Evolutionary conservation across 345 rosid species (phyloP).

Genomic region (Salix suchowensis): DNA sequence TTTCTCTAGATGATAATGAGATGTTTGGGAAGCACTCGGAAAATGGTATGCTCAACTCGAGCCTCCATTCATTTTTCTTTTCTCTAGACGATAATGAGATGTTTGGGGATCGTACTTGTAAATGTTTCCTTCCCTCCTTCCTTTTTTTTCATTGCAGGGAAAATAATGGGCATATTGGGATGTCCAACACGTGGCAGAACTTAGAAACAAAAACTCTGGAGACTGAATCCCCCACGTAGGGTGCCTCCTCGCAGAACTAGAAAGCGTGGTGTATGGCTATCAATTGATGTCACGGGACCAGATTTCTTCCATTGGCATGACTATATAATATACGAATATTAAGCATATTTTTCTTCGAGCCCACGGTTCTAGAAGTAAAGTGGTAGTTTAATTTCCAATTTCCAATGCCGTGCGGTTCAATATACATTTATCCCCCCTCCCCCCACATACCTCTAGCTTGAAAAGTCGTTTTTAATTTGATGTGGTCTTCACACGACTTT

Average conservation of each 20-base stretch:
- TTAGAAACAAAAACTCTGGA: neutral
- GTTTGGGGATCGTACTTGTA: too few relatives aligned
- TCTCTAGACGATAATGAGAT: neutral
- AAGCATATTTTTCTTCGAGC: neutral
- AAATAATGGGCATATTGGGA: neutral
- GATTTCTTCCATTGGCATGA: neutral
- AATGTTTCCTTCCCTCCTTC: too few relatives aligned
- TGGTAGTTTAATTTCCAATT: neutral
- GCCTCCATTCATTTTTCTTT: too few relatives aligned
- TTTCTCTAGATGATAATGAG: neutral
- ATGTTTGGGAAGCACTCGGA: too few relatives aligned
- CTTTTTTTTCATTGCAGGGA: neutral
- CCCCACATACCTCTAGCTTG: neutral
- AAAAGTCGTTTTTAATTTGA: neutral
- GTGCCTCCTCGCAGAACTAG: neutral
- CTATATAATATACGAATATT: neutral
- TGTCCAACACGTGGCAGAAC: neutral
- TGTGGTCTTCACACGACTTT: neutral
- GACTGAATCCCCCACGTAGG: too few relatives aligned
- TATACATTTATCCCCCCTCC: neutral
- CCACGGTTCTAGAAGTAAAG: slow-evolving; percentile 7
- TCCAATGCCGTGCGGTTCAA: slow-evolving; percentile 20
- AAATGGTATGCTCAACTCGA: neutral
- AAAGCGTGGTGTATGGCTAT: neutral
- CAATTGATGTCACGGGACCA: neutral